These are phyloP conservation scores for Cantharellus anzutake DNA, from an alignment of 768 basidiomycete species.

Conservation along the genomic window DNA sequence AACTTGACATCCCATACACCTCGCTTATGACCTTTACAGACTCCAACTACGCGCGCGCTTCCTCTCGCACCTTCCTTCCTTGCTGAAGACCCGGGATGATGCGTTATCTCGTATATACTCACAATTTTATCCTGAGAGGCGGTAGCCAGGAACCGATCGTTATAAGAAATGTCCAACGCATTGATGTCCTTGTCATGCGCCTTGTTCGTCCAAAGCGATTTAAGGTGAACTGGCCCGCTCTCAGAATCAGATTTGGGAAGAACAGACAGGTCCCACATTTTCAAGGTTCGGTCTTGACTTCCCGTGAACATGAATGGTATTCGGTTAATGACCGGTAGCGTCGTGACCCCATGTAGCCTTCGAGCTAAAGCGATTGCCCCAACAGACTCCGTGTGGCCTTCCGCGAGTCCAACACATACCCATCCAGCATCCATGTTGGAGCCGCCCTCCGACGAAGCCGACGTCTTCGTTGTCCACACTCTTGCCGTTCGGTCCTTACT, in stretches of 20 bases:
- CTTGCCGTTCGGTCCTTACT: constrained; percentile 83
- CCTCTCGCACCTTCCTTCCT: constrained; percentile 31
- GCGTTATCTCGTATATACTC: constrained; percentile 70
- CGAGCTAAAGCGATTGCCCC: constrained; percentile 76
- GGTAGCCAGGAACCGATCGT: constrained; percentile 73
- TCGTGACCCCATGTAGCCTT: constrained; percentile 2
- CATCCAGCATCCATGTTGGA: constrained; percentile 24
- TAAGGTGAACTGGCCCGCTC: constrained; percentile 29
- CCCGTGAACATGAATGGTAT: constrained; percentile 71
- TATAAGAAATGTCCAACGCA: constrained; percentile 79
- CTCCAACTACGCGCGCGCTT: constrained; percentile 57
- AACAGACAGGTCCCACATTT: constrained; percentile 84
- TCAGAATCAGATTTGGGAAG: constrained; percentile 12
- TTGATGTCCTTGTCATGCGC: constrained; percentile 99
- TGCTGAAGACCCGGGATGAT: constrained; percentile 16
- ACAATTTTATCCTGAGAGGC: constrained; percentile 93
- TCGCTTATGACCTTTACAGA: constrained; percentile 89
- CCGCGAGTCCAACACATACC: constrained; percentile 67
- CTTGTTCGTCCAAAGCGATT: constrained; percentile 66
- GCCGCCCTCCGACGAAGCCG: constrained; percentile 7
- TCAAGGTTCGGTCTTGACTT: constrained; percentile 91
- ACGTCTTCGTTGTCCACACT: constrained; percentile 41
- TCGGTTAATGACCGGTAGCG: constrained; percentile 16
- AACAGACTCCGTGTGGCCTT: constrained; percentile 87
- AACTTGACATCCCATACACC: constrained; percentile 94